phyloP scores from a whole-genome alignment of 169 alveolate species.

The Plasmodium gonderi region DNA sequence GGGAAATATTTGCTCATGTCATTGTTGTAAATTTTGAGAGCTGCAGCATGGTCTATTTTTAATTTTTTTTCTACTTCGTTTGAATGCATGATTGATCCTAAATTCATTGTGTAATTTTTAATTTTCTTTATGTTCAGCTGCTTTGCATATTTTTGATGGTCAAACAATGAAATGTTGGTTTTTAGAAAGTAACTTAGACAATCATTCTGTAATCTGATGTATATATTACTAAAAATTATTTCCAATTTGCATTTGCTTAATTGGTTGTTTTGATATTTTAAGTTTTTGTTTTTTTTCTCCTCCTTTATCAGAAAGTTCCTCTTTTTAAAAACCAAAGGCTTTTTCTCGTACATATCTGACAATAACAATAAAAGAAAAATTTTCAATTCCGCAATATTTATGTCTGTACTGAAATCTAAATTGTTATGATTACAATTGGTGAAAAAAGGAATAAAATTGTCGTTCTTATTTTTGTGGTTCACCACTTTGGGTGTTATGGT shows the following conservation, averaged over 20 bases:
- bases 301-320: background rate
- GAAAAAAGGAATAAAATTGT: background rate
- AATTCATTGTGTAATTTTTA: background rate
- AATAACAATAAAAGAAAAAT: constrained; percentile 12
- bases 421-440: background rate
- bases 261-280: background rate
- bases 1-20: constrained; percentile 17
- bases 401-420: background rate
- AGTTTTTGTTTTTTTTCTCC: background rate
- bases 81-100: background rate
- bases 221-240: background rate
- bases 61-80: background rate
- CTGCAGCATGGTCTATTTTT: background rate
- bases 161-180: background rate
- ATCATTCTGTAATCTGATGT: constrained; percentile 10
- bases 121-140: background rate
- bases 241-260: background rate
- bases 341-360: constrained; percentile 17
- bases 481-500: background rate
- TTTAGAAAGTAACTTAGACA: constrained; percentile 21
- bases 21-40: background rate
- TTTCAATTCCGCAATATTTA: constrained; percentile 3
- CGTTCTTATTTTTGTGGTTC: background rate
- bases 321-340: background rate
- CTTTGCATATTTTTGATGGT: background rate